Evolutionary conservation across 108 stramenopile genomes (phyloP).

Genomic region (Cyclotella choctawhatcheeana): DNA sequence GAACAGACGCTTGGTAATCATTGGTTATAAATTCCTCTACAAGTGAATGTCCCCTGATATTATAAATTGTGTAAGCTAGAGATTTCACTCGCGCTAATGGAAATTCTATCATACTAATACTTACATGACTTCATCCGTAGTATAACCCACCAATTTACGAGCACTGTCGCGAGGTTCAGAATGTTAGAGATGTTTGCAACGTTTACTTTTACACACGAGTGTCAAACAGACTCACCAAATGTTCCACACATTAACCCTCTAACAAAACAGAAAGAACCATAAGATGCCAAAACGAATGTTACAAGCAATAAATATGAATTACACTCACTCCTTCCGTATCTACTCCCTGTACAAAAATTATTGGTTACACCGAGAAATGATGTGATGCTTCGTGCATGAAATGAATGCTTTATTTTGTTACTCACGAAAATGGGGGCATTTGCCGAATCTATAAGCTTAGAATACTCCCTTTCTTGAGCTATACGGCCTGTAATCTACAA

Average conservation of each 20-base stretch:
- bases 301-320: no score
- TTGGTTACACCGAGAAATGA: no score
- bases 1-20: conserved; percentile 38
- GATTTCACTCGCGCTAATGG: no score
- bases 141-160: conserved; percentile 20
- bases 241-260: conserved; percentile 46
- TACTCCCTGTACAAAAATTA: conserved; percentile 16
- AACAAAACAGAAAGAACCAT: no score
- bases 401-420: neutral
- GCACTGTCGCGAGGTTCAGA: neutral
- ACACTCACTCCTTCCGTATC: conserved; percentile 23
- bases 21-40: conserved; percentile 44
- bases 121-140: conserved; percentile 34
- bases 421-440: conserved; percentile 27
- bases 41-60: conserved; percentile 28
- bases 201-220: no score
- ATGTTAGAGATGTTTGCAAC: neutral
- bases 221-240: neutral
- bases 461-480: conserved; percentile 32
- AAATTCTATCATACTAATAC: no score
- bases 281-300: no score
- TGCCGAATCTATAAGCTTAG: conserved; percentile 32
- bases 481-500: conserved; percentile 19
- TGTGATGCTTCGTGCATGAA: no score
- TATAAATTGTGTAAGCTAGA: neutral